Base-by-base conservation (phyloP, 768 basidiomycete species). In the Galerina marginata region DNA sequence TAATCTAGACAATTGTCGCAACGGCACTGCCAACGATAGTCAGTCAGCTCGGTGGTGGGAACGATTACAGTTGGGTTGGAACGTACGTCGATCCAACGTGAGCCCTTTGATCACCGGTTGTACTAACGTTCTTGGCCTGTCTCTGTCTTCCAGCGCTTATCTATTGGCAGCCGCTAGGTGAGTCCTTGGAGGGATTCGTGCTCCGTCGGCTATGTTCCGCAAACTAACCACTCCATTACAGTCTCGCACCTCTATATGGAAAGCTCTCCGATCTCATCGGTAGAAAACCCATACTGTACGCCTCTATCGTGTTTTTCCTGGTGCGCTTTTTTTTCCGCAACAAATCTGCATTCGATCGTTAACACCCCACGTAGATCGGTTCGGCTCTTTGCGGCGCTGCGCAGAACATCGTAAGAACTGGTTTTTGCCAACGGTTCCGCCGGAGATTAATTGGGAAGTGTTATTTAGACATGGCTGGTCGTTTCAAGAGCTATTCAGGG, bases 321-420 rank as follows among this genome's bases (percentile, higher is more conserved):
- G 87, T 91, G 67, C 33, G 81, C 67, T 2, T 33, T 25, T 38
- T 38, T 3, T 9, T 33, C 38, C 20, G 12, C 14, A 23, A 7
- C 37, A 54, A 54, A 50, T 36, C 23, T 37, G 6, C 26, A 20
- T 16, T 54, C 44, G 40, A 38, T 25, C 46, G 33, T 16, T 52
- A 33, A 26, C 23, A 14, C 6, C 29, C 44, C 23, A 9, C 9
- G 6, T 64, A 91, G 90, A 74, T 92, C 63, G 91, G 90, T 20
- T 92, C 90, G 6, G 91, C 91, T 1, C 75, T 94, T 55, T 93
- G 91, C 65, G 92, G 92, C 12, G 89, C 91, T 0, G 91, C 93
- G 0, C 89, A 94, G 70, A 86, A 55, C 56, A 89, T 94, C 84
- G 80, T 81, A 61, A 57, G 69, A 54, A 50, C 36, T 14, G 29